Evolutionary conservation across 108 stramenopile species (phyloP).

Genomic region (Nannochloropsis gaditana): DNA sequence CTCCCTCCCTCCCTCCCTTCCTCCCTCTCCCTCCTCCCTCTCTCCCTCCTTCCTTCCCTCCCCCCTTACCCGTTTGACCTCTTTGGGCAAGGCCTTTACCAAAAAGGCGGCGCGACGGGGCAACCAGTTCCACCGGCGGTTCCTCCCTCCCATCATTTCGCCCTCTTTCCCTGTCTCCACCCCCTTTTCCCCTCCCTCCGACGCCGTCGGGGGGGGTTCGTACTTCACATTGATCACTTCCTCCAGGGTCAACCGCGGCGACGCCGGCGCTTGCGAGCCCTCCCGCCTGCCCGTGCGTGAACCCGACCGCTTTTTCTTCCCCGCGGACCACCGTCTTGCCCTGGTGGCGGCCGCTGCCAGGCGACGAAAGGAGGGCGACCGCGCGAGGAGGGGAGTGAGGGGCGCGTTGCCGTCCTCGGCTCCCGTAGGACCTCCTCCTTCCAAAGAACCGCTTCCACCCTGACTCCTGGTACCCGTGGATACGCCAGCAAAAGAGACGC

Average conservation of each 20-base stretch:
- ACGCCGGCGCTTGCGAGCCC: background rate
- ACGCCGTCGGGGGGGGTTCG: background rate
- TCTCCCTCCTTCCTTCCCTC: background rate
- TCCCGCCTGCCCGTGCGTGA: background rate
- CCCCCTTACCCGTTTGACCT: background rate
- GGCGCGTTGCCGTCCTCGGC: background rate
- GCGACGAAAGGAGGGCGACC: background rate
- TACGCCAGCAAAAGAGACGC: conserved; percentile 1
- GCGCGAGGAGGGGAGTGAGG: background rate
- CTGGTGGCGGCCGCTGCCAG: background rate
- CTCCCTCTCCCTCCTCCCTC: background rate
- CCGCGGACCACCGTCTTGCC: background rate
- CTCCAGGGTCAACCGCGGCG: conserved; percentile 8
- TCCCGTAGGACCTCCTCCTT: background rate
- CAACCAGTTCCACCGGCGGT: background rate
- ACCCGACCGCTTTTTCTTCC: background rate
- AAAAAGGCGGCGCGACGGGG: background rate
- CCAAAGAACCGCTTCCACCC: background rate
- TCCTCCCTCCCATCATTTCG: background rate
- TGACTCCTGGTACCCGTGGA: background rate
- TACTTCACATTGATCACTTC: background rate
- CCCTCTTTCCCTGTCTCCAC: background rate
- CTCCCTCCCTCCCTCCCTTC: background rate
- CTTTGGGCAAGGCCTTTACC: conserved; percentile 1
- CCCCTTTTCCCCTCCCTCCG: background rate